Conservation (phyloP, 2,329 filamentous ascomycete genomes). For the Verticillium dahliae region DNA sequence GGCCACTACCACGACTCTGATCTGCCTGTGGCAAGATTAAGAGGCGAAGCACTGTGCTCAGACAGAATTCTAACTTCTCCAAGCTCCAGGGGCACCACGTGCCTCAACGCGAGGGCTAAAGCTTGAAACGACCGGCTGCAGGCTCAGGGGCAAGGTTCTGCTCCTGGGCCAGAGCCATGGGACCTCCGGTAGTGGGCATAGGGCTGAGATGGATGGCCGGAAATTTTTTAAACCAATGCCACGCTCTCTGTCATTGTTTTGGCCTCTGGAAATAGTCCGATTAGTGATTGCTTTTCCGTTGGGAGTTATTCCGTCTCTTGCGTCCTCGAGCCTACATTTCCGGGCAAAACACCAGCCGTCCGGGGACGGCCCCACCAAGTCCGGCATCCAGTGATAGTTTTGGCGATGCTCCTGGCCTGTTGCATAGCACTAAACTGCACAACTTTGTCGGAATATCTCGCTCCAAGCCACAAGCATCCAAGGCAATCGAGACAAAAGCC, state of each 20-base stretch:
- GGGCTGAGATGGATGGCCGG: neutral
- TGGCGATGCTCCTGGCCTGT: neutral
- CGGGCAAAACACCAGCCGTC: neutral
- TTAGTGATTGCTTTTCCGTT: neutral
- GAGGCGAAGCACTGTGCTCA: constrained; percentile 16
- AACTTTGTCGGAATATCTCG: neutral
- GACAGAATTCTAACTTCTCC: neutral
- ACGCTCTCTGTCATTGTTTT: neutral
- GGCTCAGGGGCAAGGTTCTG: neutral
- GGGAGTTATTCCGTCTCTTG: neutral
- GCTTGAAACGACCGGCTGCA: neutral
- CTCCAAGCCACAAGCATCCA: neutral
- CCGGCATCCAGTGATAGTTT: neutral
- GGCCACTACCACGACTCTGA: constrained; percentile 44
- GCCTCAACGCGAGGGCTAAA: neutral
- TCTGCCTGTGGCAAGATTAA: constrained; percentile 46
- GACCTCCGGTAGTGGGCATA: neutral
- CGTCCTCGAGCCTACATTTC: neutral
- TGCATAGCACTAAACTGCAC: neutral
- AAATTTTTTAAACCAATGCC: neutral
- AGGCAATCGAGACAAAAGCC: neutral
- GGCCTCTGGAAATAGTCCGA: neutral
- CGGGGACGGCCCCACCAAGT: neutral
- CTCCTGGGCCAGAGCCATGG: neutral
- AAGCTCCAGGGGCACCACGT: neutral